Percentiles rank a stretch among this genome's conserved stretches.
phyloP scores from a whole-genome alignment of 805 yeast species.

The Monosporozyma siamensis region DNA sequence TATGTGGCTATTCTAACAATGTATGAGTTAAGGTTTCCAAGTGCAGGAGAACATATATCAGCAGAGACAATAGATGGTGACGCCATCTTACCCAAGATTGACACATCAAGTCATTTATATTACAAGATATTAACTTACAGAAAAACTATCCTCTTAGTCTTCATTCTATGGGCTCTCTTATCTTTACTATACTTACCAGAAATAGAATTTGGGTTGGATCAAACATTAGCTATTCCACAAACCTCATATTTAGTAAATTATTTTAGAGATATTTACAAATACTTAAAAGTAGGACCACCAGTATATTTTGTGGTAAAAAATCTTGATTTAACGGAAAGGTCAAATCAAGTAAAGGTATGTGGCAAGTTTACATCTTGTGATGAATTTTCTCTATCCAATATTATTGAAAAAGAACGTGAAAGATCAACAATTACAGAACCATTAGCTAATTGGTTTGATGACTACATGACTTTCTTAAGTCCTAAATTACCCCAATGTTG shows the following conservation, averaged over 20 bases:
- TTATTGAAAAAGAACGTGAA: constrained; percentile 75
- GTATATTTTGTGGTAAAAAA: constrained; percentile 73
- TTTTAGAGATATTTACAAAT: constrained; percentile 63
- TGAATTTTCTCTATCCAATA: constrained; percentile 65
- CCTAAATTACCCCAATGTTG: constrained; percentile 87
- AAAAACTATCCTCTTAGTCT: constrained; percentile 43
- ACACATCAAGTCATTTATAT: constrained; percentile 32
- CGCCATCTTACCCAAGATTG: neutral
- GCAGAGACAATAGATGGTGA: neutral
- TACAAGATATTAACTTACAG: constrained; percentile 47
- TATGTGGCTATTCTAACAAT: constrained; percentile 60
- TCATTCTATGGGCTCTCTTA: constrained; percentile 54
- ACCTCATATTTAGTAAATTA: constrained; percentile 77
- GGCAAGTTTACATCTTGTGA: constrained; percentile 83
- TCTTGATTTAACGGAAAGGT: constrained; percentile 50
- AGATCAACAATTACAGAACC: constrained; percentile 72
- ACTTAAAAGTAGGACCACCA: constrained; percentile 86
- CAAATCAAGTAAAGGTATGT: constrained; percentile 65
- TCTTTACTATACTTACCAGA: constrained; percentile 63
- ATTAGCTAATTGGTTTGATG: constrained; percentile 88
- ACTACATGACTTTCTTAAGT: constrained; percentile 75
- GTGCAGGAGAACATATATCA: neutral
- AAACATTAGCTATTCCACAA: constrained; percentile 75
- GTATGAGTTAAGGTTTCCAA: constrained; percentile 14
- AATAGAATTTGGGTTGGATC: constrained; percentile 76